Percentiles rank a stretch among this genome's conserved stretches.
phyloP scores from a whole-genome alignment of 371 early-diverging fungal genomes.

The Basidiobolus meristosporus region DNA sequence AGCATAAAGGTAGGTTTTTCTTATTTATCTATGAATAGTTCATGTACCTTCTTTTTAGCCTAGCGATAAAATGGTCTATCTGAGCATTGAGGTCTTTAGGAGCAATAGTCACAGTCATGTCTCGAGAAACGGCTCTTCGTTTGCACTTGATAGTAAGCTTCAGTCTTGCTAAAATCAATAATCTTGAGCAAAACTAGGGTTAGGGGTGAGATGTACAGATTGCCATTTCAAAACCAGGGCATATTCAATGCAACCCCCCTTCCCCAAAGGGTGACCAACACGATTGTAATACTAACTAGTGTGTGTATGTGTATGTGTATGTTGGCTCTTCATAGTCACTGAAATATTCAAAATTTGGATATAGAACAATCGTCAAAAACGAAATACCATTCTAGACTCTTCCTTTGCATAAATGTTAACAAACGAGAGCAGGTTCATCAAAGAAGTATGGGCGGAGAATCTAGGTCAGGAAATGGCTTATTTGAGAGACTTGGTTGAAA shows the following conservation, averaged over 20 bases:
- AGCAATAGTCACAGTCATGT: constrained; percentile 2
- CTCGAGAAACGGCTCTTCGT: neutral
- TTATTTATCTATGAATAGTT: neutral
- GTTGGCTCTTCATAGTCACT: neutral
- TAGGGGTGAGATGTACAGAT: no score
- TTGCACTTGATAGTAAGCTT: no score
- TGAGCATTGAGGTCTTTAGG: constrained; percentile 3
- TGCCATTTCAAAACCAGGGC: no score
- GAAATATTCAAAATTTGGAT: neutral
- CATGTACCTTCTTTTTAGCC: constrained; percentile 4
- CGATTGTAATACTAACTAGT: neutral
- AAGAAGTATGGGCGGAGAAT: constrained; percentile 96
- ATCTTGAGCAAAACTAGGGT: no score
- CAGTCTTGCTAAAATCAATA: no score
- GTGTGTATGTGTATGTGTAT: neutral
- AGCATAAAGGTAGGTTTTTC: neutral
- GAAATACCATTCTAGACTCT: neutral
- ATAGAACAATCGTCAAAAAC: neutral
- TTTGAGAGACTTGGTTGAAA: constrained; percentile 76
- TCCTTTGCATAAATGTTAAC: constrained; percentile 9
- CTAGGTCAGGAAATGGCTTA: constrained; percentile 88
- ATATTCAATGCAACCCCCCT: neutral
- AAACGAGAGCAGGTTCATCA: constrained; percentile 34
- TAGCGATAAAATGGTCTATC: constrained; percentile 2
- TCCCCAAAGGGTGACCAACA: neutral